Base-by-base conservation (phyloP, 129 eudicot genomes). In the Gnaphalium uliginosum region DNA sequence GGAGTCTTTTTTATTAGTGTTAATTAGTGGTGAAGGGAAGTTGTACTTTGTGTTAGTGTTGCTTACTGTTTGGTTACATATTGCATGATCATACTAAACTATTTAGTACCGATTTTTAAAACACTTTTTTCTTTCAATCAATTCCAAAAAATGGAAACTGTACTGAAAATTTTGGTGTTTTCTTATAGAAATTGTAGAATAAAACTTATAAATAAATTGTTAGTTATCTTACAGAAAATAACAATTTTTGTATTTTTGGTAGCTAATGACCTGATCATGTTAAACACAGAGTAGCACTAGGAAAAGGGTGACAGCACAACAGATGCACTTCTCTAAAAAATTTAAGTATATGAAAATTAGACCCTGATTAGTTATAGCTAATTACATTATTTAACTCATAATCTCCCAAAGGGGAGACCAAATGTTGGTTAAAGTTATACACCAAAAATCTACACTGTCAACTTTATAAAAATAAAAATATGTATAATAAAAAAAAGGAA, bases 281-380 rank as follows among this genome's bases (percentile, higher is more conserved):
- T n/a, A n/a, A n/a, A n/a, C n/a, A n/a, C n/a, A n/a, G n/a, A 79
- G 37, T 67, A 73, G 74, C 79, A 79, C 83, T 79, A 79, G 74
- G 51, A 79, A 79, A 79, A 79, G 74, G 62, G 41, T 53, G 79
- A 79, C 75, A 73, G 83, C 79, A 72, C 78, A 72, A 79, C 68
- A 72, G 30, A 79, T 72, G 21, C 74, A 79, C 83, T 79, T 72
- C 50, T 23, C 29, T 29, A 4, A 4, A 15, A 14, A 18, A 2
- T 73, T 79, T 72, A 2, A 39, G 25, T 66, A 51, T 51, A 39
- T 56, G 54, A 54, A 68, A 54, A 79, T 26, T 72, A 54, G 72
- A 72, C 62, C 73, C 51, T 37, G 1, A 27, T 29, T 29, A 29
- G 4, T 29, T 29, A 29, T 29, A n/a, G n/a, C n/a, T 77, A 76